Base-by-base conservation (phyloP, 345 rosid genomes). In the Citrus trifoliata region DNA sequence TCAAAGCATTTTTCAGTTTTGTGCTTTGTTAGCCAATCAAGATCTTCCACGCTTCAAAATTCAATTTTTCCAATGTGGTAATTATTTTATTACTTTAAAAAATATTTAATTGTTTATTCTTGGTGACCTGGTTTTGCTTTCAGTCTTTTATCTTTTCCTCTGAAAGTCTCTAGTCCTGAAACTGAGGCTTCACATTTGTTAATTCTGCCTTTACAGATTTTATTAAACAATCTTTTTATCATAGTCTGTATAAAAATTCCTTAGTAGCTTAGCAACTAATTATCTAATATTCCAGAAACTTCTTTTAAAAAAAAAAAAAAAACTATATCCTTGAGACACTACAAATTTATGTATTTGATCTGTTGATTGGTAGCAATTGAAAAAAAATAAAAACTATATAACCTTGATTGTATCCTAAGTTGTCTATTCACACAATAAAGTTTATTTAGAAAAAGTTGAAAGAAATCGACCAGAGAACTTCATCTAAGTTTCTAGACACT, bases 11-110 rank as follows among this genome's bases (percentile, higher is more conserved):
- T 79, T 65, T 65, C 67, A 16, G n/a, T 21, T 67, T 55, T 48
- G 40, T 40, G 10, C 73, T 64, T 51, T 51, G 68, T 62, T 51
- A 73, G 66, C 38, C 79, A 73, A 61, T 80, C 66, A 73, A 66
- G 58, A 58, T 67, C 69, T 59, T 40, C 53, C 70, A 27, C 67
- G 28, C 28, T 53, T 55, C 48, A 22, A 22, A 59, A 22, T 40
- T 58, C 66, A 14, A 46, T 59, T 13, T 71, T n/a, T 35, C 35
- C 10, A 24, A 12, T 14, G 48, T 68, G 30, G 27, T 22, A 42
- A 69, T 10, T 1, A 30, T 55, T 3, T 32, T 33, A 2, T 33
- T 33, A 7, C 19, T 22, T 21, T 69, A 0, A 46, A 24, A 70
- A 48, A 10, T 46, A 8, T 7, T 66, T 35, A 37, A 35, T 66